A percentile compares a stretch with the other conserved stretches of the same genome.
phyloP scores from a whole-genome alignment of 768 basidiomycete species.

The Lactifluus subvellereus region DNA sequence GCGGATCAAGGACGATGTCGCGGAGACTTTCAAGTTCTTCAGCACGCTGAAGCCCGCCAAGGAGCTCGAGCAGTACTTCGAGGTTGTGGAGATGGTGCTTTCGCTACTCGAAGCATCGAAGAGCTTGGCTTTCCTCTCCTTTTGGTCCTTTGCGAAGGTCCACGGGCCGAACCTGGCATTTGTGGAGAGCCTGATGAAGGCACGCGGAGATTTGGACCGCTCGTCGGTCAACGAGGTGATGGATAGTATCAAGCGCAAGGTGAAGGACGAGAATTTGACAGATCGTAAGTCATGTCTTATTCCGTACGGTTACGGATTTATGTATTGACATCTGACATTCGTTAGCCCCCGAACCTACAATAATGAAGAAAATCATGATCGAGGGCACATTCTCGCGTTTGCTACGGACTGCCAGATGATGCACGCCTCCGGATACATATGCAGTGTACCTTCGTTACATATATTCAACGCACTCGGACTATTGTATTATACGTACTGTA shows the following conservation, averaged over 20 bases:
- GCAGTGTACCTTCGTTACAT: background rate
- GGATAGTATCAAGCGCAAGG: conserved; percentile 89
- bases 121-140: conserved; percentile 87
- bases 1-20: conserved; percentile 76
- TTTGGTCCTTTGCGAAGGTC: conserved; percentile 88
- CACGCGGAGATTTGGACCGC: conserved; percentile 88
- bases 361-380: conserved; percentile 86
- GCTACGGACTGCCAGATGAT: conserved; percentile 39
- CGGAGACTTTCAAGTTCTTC: conserved; percentile 76
- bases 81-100: conserved; percentile 79
- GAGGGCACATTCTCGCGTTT: conserved; percentile 73
- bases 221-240: conserved; percentile 83
- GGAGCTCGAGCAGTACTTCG: conserved; percentile 79
- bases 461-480: background rate
- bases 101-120: conserved; percentile 80
- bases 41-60: conserved; percentile 65
- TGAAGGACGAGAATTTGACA: conserved; percentile 77
- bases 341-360: conserved; percentile 72
- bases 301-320: background rate
- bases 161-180: conserved; percentile 92
- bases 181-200: conserved; percentile 85
- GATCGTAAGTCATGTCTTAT: conserved; percentile 56
- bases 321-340: conserved; percentile 12
- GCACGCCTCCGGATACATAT: background rate
- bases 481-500: conserved; percentile 11